Evolutionary conservation across 768 basidiomycete species (phyloP).

Genomic region (Fibroporia radiculosa): DNA sequence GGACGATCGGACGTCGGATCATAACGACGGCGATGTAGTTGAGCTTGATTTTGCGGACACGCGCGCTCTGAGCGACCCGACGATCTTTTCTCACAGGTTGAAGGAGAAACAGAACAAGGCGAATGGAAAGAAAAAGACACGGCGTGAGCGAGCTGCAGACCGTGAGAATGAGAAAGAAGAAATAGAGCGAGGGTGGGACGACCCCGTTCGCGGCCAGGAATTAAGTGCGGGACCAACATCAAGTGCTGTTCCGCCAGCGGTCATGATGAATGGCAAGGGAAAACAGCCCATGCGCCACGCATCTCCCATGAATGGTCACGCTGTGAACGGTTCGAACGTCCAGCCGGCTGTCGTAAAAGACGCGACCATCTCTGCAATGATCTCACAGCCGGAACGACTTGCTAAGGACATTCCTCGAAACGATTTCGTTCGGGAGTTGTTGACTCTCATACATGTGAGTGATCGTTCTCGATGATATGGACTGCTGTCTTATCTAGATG

Average conservation of each 20-base stretch:
- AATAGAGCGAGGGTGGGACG: slow-evolving; percentile 60
- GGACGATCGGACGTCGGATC: slow-evolving; percentile 28
- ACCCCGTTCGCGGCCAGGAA: slow-evolving; percentile 26
- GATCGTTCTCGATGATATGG: not conserved
- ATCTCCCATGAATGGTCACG: not conserved
- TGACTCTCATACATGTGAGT: slow-evolving; percentile 46
- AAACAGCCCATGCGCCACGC: slow-evolving; percentile 1
- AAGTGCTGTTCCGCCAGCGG: not conserved
- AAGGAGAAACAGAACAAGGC: slow-evolving; percentile 23
- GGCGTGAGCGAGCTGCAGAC: slow-evolving; percentile 25
- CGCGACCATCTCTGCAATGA: slow-evolving; percentile 5
- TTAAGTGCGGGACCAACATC: slow-evolving; percentile 1
- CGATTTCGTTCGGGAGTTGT: slow-evolving; percentile 58
- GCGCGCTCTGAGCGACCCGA: slow-evolving; percentile 62
- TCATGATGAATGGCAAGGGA: not conserved
- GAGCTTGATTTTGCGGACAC: slow-evolving; percentile 74
- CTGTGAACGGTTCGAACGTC: slow-evolving; percentile 1
- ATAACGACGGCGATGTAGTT: slow-evolving; percentile 53
- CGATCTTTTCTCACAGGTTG: slow-evolving; percentile 35
- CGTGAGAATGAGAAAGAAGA: slow-evolving; percentile 31
- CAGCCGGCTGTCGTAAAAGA: slow-evolving; percentile 8
- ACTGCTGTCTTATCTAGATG: not conserved
- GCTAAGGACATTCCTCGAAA: slow-evolving; percentile 11
- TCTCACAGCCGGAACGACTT: not conserved
- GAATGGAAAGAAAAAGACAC: slow-evolving; percentile 22